These are phyloP conservation scores for Coemansia sp. DNA, from an alignment of 192 early-diverging fungal genomes.

Conservation along the genomic window DNA sequence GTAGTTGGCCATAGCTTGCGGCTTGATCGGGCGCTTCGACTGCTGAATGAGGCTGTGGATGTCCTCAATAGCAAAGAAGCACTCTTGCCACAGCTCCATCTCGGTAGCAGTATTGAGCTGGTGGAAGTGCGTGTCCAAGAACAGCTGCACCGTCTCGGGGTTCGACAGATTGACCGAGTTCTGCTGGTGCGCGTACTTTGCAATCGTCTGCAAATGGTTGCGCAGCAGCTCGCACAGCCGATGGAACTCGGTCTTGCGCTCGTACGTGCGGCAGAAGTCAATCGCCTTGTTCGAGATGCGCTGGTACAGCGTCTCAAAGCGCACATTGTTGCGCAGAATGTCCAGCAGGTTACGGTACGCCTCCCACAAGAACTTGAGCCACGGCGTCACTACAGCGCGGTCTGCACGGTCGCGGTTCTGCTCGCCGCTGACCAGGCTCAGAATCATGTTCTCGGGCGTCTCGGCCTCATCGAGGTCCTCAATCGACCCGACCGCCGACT, in stretches of 20 bases:
- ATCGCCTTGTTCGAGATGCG: constrained; percentile 87
- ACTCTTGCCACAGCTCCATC: constrained; percentile 99
- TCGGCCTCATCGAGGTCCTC: constrained; percentile 97
- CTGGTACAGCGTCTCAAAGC: constrained; percentile 95
- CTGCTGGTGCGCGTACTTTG: constrained; percentile 86
- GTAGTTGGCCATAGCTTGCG: constrained; percentile 96
- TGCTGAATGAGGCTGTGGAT: constrained; percentile 89
- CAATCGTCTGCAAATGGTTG: constrained; percentile 86
- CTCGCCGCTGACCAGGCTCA: constrained; percentile 92
- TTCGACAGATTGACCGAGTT: constrained; percentile 94
- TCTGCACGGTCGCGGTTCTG: constrained; percentile 95
- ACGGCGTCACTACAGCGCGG: constrained; percentile 96
- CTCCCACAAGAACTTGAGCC: constrained; percentile 99
- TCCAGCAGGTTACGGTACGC: constrained; percentile 97
- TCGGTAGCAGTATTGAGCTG: constrained; percentile 95
- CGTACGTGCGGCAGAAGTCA: constrained; percentile 91
- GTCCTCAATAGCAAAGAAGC: constrained; percentile 95
- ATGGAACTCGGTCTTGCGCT: constrained; percentile 98
- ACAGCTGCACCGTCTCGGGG: constrained; percentile 93
- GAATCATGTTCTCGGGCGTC: constrained; percentile 94
- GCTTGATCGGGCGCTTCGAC: constrained; percentile 90
- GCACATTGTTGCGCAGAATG: constrained; percentile 93
- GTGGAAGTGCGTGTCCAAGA: constrained; percentile 92
- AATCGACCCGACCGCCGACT: constrained; percentile 76
- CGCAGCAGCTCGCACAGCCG: constrained; percentile 96